Evolutionary conservation across 257 asterid species (phyloP).

Genomic region (Handroanthus guayacan): DNA sequence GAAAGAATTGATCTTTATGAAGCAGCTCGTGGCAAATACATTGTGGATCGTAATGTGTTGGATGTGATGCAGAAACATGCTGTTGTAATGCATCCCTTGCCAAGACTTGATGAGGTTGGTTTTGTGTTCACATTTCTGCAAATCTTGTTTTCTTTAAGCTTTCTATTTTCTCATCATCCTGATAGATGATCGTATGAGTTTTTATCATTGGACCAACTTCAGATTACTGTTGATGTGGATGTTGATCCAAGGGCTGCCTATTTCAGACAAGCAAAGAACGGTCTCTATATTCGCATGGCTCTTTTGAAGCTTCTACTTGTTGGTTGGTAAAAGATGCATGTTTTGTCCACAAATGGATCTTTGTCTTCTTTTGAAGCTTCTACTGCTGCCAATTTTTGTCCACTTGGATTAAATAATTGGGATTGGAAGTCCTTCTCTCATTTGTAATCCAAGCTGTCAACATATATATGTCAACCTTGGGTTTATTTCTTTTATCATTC

Average conservation of each 20-base stretch:
- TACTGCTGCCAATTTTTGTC: not conserved
- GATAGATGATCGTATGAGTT: not conserved
- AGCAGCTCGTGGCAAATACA: conserved; percentile 89
- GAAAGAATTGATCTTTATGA: conserved; percentile 80
- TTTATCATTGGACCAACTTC: not conserved
- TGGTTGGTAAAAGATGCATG: conserved; percentile 59
- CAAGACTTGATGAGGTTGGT: conserved; percentile 91
- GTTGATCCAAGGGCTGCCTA: conserved; percentile 84
- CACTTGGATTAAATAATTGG: no score
- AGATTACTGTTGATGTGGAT: conserved; percentile 88
- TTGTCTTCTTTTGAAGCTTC: not conserved
- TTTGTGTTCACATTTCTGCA: not conserved
- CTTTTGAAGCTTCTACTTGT: conserved; percentile 83
- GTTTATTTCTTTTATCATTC: no score
- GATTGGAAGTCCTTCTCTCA: no score
- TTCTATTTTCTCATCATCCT: not conserved
- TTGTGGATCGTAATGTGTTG: conserved; percentile 60
- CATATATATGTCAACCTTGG: no score
- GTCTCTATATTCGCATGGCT: conserved; percentile 88
- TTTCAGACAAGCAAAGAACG: conserved; percentile 88
- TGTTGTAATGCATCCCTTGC: conserved; percentile 93
- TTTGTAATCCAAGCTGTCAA: no score
- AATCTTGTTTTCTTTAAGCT: not conserved
- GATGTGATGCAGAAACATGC: conserved; percentile 89
- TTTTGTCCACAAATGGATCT: not conserved